Conservation (phyloP, 225 moss, liverwort and hornwort genomes). For the Physcomitrellopsis africana region DNA sequence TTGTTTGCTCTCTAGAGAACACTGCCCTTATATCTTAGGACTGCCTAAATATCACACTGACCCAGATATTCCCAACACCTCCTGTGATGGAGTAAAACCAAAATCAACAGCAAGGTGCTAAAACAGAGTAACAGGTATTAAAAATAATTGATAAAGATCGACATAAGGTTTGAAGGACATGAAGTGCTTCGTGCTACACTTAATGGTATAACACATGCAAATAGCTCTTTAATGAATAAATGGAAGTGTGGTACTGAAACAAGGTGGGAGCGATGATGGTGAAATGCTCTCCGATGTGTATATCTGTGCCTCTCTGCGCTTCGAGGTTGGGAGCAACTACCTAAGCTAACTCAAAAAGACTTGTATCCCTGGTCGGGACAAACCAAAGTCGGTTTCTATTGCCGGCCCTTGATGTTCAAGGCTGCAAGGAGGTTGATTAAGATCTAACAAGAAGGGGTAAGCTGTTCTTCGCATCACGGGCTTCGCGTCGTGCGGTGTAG, state of each 20-base stretch:
- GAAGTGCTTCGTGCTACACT: constrained; percentile 43
- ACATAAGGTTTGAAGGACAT: background rate
- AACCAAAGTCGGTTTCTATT: constrained; percentile 54
- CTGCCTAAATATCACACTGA: too few species aligned
- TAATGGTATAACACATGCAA: constrained; percentile 59
- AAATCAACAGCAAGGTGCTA: too few species aligned
- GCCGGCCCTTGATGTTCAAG: constrained; percentile 46
- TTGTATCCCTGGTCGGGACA: constrained; percentile 54
- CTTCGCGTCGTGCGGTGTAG: constrained; percentile 63
- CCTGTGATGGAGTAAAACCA: too few species aligned
- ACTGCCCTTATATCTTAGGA: too few species aligned
- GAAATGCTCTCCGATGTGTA: constrained; percentile 51
- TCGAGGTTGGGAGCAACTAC: constrained; percentile 10
- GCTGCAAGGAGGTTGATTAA: constrained; percentile 69
- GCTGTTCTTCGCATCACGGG: constrained; percentile 52
- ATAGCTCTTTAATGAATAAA: constrained; percentile 56
- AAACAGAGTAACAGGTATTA: too few species aligned
- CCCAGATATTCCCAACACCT: too few species aligned
- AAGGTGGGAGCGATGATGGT: constrained; percentile 46
- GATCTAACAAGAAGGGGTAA: constrained; percentile 65
- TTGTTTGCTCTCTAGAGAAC: too few species aligned
- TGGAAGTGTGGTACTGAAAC: constrained; percentile 59
- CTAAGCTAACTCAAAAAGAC: constrained; percentile 59
- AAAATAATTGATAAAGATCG: too few species aligned
- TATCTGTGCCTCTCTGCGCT: constrained; percentile 21